Base-by-base conservation (phyloP, 208 protist genomes). In the Leishmania braziliensis region DNA sequence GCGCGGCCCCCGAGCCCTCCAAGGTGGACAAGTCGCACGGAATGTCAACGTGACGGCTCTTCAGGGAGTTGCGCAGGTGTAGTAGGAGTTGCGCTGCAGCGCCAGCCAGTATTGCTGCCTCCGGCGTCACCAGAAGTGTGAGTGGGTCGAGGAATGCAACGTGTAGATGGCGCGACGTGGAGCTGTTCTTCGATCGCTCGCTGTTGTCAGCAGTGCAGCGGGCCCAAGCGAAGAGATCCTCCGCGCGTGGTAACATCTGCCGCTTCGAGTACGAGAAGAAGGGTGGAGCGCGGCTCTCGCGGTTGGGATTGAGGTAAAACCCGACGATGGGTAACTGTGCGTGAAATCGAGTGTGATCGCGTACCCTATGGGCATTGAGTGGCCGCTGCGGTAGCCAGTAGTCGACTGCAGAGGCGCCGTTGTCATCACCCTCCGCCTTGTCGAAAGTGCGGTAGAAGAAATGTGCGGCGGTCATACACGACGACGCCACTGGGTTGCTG, bases 101-200 rank as follows among this genome's bases (percentile, higher is more conserved):
- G 0, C 36, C 78, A 26, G 76, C 76, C 46, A 95, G 77, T 6
- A 82, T 60, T 12, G 86, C 73, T 23, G 90, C 81, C 72, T 91
- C 73, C 58, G 84, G 86, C 23, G 92, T 94, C 48, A 97, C 77
- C 33, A 96, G 81, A 16, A 93, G 62, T 36, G 84, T 90, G 29
- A 97, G 54, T 23, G 94, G 94, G 56, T 87, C 85, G 50, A 91
- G 76, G 26, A 89, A 50, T 43, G 95, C 90, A 18, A 96, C 43
- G 85, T 97, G 93, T 2, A 93, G 50, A 76, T 97, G 95, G 63
- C 91, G 92, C 36, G 95, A 93, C 4, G 95, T 97, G 12, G 89
- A 81, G 33, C 90, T 90, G 63, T 87, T 73, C 62, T 84, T 77
- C 12, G 91, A 95, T 20, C 93, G 90, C 82, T 91, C 88, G 16